Conservation (phyloP, 352 stramenopile genomes). For the Pythium vanterpoolii region DNA sequence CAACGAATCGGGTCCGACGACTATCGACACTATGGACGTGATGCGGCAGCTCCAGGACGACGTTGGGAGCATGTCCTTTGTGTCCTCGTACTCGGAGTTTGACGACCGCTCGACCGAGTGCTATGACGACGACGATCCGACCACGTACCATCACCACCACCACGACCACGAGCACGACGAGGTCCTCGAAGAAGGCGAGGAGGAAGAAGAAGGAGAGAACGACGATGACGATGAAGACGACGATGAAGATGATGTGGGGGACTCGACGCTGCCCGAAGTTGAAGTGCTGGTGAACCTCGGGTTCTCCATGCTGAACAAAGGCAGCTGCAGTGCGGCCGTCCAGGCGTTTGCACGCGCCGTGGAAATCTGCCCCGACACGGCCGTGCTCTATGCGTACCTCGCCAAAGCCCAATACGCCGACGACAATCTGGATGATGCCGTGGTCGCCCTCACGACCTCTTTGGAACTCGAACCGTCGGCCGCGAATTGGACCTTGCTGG, state of each 20-base stretch:
- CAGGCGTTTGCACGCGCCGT: constrained; percentile 81
- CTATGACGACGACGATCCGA: constrained; percentile 18
- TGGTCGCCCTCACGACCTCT: constrained; percentile 57
- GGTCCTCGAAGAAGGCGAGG: constrained; percentile 23
- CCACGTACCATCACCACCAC: not conserved
- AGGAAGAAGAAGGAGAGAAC: constrained; percentile 17
- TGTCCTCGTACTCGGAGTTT: constrained; percentile 36
- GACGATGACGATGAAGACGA: constrained; percentile 16
- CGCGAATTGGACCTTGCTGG: constrained; percentile 79
- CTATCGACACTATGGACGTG: not conserved
- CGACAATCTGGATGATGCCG: constrained; percentile 76
- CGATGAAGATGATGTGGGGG: constrained; percentile 63
- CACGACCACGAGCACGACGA: not conserved
- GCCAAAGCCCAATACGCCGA: constrained; percentile 82
- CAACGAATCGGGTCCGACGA: constrained; percentile 1
- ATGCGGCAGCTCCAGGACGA: constrained; percentile 26
- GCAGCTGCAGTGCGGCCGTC: constrained; percentile 66
- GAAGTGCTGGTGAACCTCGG: constrained; percentile 80
- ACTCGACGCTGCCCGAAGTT: constrained; percentile 69
- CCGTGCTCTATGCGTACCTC: constrained; percentile 73
- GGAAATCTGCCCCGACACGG: constrained; percentile 74
- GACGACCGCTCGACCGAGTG: constrained; percentile 25
- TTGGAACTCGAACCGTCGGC: constrained; percentile 73
- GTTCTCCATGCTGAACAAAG: constrained; percentile 81
- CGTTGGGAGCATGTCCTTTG: constrained; percentile 30